Evolutionary conservation across 495 filamentous ascomycete species (phyloP).

Genomic region (Penicillium mononematosum): DNA sequence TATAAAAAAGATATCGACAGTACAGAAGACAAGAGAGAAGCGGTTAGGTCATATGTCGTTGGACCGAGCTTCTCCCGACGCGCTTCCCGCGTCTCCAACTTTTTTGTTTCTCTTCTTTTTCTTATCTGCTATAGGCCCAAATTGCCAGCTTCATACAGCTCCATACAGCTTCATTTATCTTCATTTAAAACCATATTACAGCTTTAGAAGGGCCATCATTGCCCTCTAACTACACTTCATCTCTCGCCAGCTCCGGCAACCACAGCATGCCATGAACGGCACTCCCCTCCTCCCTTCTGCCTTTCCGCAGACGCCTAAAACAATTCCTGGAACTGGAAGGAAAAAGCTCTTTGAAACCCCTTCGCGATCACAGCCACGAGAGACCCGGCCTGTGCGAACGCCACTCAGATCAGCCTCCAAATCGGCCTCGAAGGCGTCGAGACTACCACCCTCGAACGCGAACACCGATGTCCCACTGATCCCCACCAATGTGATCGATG

Average conservation of each 20-base stretch:
- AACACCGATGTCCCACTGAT: slow-evolving; percentile 59
- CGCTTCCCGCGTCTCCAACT: slow-evolving; percentile 33
- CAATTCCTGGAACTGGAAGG: slow-evolving; percentile 30
- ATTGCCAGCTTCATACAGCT: not conserved
- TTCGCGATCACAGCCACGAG: slow-evolving; percentile 26
- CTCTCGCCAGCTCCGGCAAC: slow-evolving; percentile 21
- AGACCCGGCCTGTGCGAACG: slow-evolving; percentile 8
- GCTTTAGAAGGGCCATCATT: not conserved
- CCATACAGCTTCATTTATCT: not conserved
- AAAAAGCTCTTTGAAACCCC: slow-evolving; percentile 35
- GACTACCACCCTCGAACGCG: slow-evolving; percentile 25
- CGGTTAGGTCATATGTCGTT: slow-evolving; percentile 22
- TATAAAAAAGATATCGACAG: too few relatives aligned
- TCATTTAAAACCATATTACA: not conserved
- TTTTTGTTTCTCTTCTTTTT: slow-evolving; percentile 24
- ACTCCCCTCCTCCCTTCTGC: slow-evolving; percentile 73
- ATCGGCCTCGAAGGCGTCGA: slow-evolving; percentile 26
- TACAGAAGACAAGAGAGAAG: not conserved
- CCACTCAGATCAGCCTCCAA: slow-evolving; percentile 21
- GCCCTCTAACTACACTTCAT: slow-evolving; percentile 1
- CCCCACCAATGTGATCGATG: slow-evolving; percentile 72
- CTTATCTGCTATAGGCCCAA: slow-evolving; percentile 3
- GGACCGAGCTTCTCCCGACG: slow-evolving; percentile 32
- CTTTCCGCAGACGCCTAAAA: slow-evolving; percentile 63
- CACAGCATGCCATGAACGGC: slow-evolving; percentile 67